Evolutionary conservation across 345 rosid species (phyloP), one percentile per base, ranked within the genome.

Genomic region (Clausena lansium): DNA sequence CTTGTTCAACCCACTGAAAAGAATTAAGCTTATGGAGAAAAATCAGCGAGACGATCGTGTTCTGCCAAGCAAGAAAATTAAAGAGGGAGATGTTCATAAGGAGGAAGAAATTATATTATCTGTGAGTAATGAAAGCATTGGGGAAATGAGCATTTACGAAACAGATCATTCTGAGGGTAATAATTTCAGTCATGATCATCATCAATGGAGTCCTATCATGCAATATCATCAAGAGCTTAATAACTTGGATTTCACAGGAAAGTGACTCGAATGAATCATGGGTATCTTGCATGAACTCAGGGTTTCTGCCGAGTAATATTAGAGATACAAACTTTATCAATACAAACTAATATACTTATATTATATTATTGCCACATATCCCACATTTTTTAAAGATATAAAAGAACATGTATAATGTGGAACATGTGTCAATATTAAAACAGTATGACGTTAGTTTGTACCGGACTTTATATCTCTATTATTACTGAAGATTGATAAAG

Each of bases 221-320:
- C 83, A 80, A 60, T 78, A 45, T 45, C 50, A 62, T 81, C 77
- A 82, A 68, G 74, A 79, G 74, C 81, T 76, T 50, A 35, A 74
- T 77, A 76, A 62, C 68, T 70, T 76, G 54, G 66, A 39, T 35
- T 83, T 83, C 77, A 54, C 62, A 20, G 50, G 78, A 69, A 81
- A 58, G 41, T 71, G 57, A 80, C n/a, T 52, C 78, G 60, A 62
- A 30, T 33, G 24, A 19, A 33, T 30, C 32, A 58, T 10, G 27
- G 13, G 25, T 41, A 58, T 45, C 0, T 65, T 30, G 2, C 32
- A 30, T 30, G 32, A 30, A 30, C 38, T 58, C 39, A 63, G 67
- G 38, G 67, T 63, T 30, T 30, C 32, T 30, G 32, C 32, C 32
- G 32, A 30, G 32, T 30, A 30, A 30, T 30, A 30, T 30, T 30